phyloP scores from a whole-genome alignment of 805 yeast genomes.

The Yamadazyma scolyti region DNA sequence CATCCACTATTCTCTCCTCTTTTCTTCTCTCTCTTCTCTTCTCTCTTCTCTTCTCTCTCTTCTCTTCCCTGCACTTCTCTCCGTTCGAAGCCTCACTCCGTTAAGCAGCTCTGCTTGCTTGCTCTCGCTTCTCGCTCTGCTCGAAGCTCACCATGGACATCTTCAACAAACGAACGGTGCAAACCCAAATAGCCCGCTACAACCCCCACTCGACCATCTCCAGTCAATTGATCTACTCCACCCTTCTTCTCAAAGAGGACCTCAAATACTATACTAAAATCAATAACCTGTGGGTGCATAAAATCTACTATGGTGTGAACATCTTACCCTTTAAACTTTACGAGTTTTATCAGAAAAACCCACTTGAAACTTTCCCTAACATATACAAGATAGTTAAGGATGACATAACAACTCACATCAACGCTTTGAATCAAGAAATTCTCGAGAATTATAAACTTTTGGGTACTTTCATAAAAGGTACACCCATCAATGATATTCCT shows the following conservation, averaged over 20 bases:
- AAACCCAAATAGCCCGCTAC: constrained; percentile 22
- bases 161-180: constrained; percentile 8
- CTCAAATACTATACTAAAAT: constrained; percentile 33
- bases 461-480: constrained; percentile 10
- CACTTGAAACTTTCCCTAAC: constrained; percentile 5
- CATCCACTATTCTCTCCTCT: too few relatives aligned
- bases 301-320: constrained; percentile 31
- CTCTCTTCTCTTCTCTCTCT: too few relatives aligned
- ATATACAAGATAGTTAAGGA: constrained; percentile 15
- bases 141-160: constrained; percentile 8
- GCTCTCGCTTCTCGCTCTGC: neutral
- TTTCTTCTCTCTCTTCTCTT: too few relatives aligned
- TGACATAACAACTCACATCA: constrained; percentile 23
- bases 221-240: constrained; percentile 29
- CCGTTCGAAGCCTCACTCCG: too few relatives aligned
- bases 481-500: too few relatives aligned
- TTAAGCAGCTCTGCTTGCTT: neutral
- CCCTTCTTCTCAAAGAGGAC: constrained; percentile 28
- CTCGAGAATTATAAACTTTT: constrained; percentile 13
- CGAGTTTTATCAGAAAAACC: constrained; percentile 1
- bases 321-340: constrained; percentile 26
- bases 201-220: constrained; percentile 23
- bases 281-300: constrained; percentile 19
- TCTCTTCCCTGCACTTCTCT: too few relatives aligned
- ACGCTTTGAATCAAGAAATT: constrained; percentile 18